These are phyloP conservation scores for Ostreobium quekettii DNA, from an alignment of 139 green algal species.

Conservation along the genomic window DNA sequence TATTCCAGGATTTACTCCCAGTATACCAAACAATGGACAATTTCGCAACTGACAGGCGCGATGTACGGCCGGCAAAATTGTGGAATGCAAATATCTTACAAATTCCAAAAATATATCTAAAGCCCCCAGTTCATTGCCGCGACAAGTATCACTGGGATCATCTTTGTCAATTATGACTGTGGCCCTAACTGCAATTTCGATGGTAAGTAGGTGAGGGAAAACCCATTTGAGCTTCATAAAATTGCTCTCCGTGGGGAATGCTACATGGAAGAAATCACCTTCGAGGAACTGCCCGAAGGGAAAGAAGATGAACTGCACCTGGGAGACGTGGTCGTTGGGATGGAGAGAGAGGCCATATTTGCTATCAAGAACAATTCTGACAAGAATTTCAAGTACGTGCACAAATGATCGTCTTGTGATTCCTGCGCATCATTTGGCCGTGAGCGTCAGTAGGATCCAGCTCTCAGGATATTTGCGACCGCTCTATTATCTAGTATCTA, in stretches of 20 bases:
- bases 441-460: not conserved
- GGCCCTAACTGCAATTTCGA: not conserved
- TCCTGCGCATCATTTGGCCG: not conserved
- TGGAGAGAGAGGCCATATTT: conserved; percentile 19
- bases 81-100: no score
- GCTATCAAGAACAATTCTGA: conserved; percentile 21
- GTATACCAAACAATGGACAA: no score
- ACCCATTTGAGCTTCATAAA: conserved; percentile 65
- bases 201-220: conserved; percentile 40
- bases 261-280: conserved; percentile 61
- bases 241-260: conserved; percentile 44
- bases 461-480: no score
- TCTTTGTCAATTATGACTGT: no score
- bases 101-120: no score
- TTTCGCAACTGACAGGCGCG: no score
- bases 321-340: conserved; percentile 40
- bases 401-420: conserved; percentile 12
- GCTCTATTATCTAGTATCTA: no score
- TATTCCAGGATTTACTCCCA: no score
- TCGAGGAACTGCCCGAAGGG: conserved; percentile 48
- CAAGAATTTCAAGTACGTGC: conserved; percentile 38
- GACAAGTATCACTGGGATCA: no score
- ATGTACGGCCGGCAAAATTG: no score
- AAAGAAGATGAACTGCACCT: conserved; percentile 50
- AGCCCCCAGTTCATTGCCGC: no score